These are phyloP conservation scores for Dryadomyces quercivorus DNA, from an alignment of 2,329 filamentous ascomycete genomes.

Conservation along the genomic window DNA sequence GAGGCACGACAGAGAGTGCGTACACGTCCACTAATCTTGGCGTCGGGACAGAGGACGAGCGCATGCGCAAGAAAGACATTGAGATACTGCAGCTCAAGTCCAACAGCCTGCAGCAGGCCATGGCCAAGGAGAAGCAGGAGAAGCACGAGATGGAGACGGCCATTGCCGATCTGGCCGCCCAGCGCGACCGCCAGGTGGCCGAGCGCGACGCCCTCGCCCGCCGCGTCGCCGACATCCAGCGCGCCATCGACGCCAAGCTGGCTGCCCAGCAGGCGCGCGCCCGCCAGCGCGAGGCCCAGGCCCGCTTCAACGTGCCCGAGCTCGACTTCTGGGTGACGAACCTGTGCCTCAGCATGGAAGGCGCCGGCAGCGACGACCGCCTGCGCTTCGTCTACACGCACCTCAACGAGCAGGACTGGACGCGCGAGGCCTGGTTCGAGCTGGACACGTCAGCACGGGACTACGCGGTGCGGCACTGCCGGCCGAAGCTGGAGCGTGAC, in stretches of 20 bases:
- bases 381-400: constrained; percentile 86
- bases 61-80: constrained; percentile 78
- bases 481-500: constrained; percentile 71
- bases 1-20: neutral
- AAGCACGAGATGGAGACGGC: constrained; percentile 60
- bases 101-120: constrained; percentile 56
- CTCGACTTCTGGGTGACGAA: constrained; percentile 93
- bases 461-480: constrained; percentile 71
- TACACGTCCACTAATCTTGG: neutral
- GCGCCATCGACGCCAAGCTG: constrained; percentile 54
- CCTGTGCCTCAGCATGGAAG: constrained; percentile 79
- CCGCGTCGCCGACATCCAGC: constrained; percentile 56
- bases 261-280: constrained; percentile 64
- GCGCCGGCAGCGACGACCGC: constrained; percentile 69
- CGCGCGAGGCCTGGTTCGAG: constrained; percentile 88
- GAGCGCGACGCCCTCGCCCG: constrained; percentile 43
- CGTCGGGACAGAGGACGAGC: constrained; percentile 61
- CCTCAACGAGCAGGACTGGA: constrained; percentile 77
- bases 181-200: constrained; percentile 48
- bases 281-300: constrained; percentile 67
- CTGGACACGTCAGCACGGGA: constrained; percentile 69
- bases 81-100: constrained; percentile 67
- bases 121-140: constrained; percentile 68
- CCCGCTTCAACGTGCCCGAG: constrained; percentile 82
- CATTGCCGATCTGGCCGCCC: constrained; percentile 43